A percentile compares a stretch with the other conserved stretches of the same genome.
Evolutionary conservation across 176 grass and related monocot genomes (phyloP).

Genomic region (Musa acuminata): DNA sequence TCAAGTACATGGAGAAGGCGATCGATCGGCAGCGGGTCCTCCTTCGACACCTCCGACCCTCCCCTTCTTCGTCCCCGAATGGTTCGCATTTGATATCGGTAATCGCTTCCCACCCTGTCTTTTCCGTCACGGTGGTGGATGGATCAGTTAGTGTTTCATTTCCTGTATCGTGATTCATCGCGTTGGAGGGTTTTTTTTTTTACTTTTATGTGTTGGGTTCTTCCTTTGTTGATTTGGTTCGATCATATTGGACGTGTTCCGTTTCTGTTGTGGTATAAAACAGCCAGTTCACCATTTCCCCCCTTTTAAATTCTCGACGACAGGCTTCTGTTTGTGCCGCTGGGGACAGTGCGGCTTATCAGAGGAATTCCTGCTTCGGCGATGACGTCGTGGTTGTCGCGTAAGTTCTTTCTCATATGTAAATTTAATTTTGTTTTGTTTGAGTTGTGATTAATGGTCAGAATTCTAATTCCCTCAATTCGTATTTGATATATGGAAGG

Average conservation of each 20-base stretch:
- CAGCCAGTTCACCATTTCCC: neutral
- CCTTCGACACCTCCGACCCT: conserved; percentile 64
- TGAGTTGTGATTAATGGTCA: neutral
- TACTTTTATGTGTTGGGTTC: neutral
- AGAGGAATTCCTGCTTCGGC: conserved; percentile 50
- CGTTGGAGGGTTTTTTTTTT: no score
- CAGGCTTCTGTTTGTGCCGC: conserved; percentile 78
- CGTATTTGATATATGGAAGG: neutral
- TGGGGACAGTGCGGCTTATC: conserved; percentile 86
- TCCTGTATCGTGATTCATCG: neutral
- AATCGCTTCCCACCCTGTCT: neutral
- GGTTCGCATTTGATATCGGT: conserved; percentile 18
- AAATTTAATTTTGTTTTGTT: neutral
- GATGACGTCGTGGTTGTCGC: conserved; percentile 93
- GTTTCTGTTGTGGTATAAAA: neutral
- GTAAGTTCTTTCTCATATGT: conserved; percentile 28
- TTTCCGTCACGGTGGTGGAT: neutral
- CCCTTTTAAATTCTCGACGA: neutral
- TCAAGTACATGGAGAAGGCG: conserved; percentile 84
- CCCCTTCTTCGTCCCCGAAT: conserved; percentile 17
- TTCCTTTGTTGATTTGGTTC: no score
- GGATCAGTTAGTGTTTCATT: neutral
- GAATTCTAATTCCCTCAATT: no score
- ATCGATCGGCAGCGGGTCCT: conserved; percentile 79
- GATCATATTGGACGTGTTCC: neutral